Conservation (phyloP, 495 filamentous ascomycete genomes). For the Trichocladium antarcticum region DNA sequence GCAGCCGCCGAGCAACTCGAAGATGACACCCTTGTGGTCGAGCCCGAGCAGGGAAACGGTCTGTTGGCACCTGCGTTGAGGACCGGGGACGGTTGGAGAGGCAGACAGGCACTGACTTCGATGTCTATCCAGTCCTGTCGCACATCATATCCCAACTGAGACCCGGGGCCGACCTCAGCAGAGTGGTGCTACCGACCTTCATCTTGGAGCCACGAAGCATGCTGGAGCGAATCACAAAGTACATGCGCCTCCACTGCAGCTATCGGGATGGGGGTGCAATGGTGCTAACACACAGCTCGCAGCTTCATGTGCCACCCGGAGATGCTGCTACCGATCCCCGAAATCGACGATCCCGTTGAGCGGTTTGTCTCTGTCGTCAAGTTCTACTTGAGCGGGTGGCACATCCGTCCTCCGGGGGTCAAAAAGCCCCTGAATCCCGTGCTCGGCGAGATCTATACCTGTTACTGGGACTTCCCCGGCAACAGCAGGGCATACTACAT, state of each 20-base stretch:
- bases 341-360: conserved; percentile 79
- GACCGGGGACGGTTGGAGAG: neutral
- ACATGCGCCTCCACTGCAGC: conserved; percentile 15
- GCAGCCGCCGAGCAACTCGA: conserved; percentile 38
- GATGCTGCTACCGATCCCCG: conserved; percentile 76
- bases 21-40: conserved; percentile 65
- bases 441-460: conserved; percentile 87
- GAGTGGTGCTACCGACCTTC: conserved; percentile 92
- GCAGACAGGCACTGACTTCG: conserved; percentile 3
- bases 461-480: conserved; percentile 90
- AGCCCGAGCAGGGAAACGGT: conserved; percentile 66
- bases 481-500: conserved; percentile 86
- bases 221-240: conserved; percentile 99
- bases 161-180: conserved; percentile 87
- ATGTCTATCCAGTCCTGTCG: conserved; percentile 53
- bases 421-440: conserved; percentile 98
- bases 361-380: conserved; percentile 92
- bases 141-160: conserved; percentile 96
- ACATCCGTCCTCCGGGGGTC: conserved; percentile 94
- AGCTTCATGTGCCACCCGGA: conserved; percentile 99
- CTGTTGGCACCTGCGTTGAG: conserved; percentile 18
- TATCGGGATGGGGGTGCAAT: neutral
- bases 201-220: conserved; percentile 96
- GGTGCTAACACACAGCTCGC: conserved; percentile 18
- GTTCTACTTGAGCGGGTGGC: conserved; percentile 97